These are phyloP conservation scores for Mimosa pudica DNA, from an alignment of 306 rosid genomes.

Conservation along the genomic window DNA sequence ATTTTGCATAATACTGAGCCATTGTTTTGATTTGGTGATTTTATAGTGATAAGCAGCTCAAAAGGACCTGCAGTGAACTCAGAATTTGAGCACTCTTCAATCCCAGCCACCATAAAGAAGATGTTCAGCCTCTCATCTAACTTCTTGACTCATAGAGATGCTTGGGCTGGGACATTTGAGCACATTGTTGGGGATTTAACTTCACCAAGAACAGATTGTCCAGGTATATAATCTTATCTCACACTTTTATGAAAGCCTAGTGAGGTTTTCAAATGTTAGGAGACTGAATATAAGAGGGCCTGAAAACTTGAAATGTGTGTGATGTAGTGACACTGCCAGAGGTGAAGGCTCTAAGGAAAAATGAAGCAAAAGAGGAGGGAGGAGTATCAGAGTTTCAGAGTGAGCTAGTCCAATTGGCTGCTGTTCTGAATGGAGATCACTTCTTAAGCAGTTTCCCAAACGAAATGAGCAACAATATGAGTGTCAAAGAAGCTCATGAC, in stretches of 20 bases:
- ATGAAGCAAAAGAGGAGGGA: constrained; percentile 67
- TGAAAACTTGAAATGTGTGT: not conserved
- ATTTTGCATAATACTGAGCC: constrained; percentile 13
- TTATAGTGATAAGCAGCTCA: constrained; percentile 70
- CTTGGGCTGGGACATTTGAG: constrained; percentile 99
- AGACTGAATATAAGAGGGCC: not conserved
- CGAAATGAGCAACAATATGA: constrained; percentile 80
- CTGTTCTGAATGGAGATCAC: constrained; percentile 91
- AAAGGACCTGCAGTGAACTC: constrained; percentile 84
- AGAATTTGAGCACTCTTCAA: constrained; percentile 95
- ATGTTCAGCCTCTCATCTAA: constrained; percentile 86
- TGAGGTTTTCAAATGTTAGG: not conserved
- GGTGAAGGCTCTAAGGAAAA: constrained; percentile 71
- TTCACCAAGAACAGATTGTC: constrained; percentile 93
- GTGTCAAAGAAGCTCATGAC: constrained; percentile 75
- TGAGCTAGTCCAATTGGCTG: constrained; percentile 91
- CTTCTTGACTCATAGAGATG: constrained; percentile 96
- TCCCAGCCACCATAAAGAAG: constrained; percentile 98
- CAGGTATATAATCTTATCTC: constrained; percentile 48
- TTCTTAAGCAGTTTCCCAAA: constrained; percentile 89
- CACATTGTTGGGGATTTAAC: constrained; percentile 64
- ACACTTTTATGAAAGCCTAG: not conserved
- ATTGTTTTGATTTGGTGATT: constrained; percentile 12
- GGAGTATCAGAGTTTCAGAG: constrained; percentile 82
- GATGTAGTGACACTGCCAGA: constrained; percentile 84